phyloP scores from a whole-genome alignment of 306 rosid genomes.

The Castanospermum australe region DNA sequence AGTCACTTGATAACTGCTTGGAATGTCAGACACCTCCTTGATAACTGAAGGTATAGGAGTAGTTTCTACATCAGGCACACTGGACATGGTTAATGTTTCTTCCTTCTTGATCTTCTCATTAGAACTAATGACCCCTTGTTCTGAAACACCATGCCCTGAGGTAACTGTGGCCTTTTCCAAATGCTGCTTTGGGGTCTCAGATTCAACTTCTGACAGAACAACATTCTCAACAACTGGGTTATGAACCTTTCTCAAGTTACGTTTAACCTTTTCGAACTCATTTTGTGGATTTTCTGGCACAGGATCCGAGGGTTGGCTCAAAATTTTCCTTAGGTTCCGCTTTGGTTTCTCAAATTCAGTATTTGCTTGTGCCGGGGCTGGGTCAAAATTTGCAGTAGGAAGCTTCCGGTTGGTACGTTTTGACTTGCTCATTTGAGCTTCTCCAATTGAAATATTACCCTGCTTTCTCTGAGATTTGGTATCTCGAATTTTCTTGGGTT shows the following conservation, averaged over 20 bases:
- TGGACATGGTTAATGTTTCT: constrained; percentile 26
- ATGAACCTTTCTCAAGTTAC: constrained; percentile 89
- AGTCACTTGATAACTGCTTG: constrained; percentile 43
- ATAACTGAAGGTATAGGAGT: constrained; percentile 44
- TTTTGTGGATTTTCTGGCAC: constrained; percentile 79
- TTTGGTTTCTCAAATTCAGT: constrained; percentile 90
- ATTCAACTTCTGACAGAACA: constrained; percentile 54
- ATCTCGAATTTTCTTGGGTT: constrained; percentile 69
- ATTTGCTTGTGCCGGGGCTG: constrained; percentile 47
- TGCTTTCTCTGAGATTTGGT: constrained; percentile 64
- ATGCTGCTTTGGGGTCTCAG: constrained; percentile 50
- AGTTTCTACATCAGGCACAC: constrained; percentile 51
- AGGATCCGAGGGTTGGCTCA: constrained; percentile 63
- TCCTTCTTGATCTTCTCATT: constrained; percentile 60
- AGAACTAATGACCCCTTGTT: constrained; percentile 32
- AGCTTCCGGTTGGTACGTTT: constrained; percentile 70
- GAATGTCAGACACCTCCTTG: constrained; percentile 49
- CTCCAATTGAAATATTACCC: constrained; percentile 48
- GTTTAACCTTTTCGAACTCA: constrained; percentile 96
- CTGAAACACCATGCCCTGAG: constrained; percentile 42
- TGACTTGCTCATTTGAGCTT: constrained; percentile 67
- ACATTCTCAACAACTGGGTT: constrained; percentile 74
- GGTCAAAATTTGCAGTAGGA: constrained; percentile 54
- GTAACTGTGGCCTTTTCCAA: constrained; percentile 53
- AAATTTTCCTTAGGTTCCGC: constrained; percentile 57